Percentiles rank a stretch among this genome's conserved stretches.
These are phyloP conservation scores for Brachypodium distachyon DNA, from an alignment of 202 grass and related monocot genomes.

Conservation along the genomic window DNA sequence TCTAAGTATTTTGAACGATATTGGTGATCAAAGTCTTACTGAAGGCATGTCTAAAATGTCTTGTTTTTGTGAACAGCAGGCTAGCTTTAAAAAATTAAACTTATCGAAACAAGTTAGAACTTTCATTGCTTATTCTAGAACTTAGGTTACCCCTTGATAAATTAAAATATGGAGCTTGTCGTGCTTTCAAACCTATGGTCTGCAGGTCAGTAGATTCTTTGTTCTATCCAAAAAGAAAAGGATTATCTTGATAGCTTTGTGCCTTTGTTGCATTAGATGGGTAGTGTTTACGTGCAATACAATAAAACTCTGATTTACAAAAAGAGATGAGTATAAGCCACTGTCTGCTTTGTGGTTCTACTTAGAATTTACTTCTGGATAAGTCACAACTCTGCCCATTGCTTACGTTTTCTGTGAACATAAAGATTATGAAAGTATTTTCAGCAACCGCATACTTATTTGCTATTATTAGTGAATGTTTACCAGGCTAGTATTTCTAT, in stretches of 20 bases:
- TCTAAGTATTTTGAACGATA: too few relatives aligned
- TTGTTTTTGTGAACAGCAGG: too few relatives aligned
- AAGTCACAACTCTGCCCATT: background rate
- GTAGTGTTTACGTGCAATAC: background rate
- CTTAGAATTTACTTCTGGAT: background rate
- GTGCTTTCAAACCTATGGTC: background rate
- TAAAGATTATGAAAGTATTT: background rate
- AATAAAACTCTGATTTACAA: background rate
- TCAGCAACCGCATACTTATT: background rate
- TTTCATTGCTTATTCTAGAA: background rate
- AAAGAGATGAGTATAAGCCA: background rate
- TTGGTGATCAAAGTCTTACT: too few relatives aligned
- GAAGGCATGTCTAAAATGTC: too few relatives aligned
- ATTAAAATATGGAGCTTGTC: background rate
- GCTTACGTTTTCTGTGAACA: background rate
- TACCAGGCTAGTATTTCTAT: background rate
- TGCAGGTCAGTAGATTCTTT: background rate
- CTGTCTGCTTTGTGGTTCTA: background rate
- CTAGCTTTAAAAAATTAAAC: background rate
- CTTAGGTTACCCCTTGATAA: background rate
- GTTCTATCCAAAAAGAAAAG: background rate
- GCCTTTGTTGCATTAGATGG: background rate
- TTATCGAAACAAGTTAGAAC: background rate
- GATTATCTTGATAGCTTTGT: background rate
- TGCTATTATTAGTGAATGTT: background rate